phyloP scores from a whole-genome alignment of 2,329 filamentous ascomycete species.

The Aspergillus sp. region DNA sequence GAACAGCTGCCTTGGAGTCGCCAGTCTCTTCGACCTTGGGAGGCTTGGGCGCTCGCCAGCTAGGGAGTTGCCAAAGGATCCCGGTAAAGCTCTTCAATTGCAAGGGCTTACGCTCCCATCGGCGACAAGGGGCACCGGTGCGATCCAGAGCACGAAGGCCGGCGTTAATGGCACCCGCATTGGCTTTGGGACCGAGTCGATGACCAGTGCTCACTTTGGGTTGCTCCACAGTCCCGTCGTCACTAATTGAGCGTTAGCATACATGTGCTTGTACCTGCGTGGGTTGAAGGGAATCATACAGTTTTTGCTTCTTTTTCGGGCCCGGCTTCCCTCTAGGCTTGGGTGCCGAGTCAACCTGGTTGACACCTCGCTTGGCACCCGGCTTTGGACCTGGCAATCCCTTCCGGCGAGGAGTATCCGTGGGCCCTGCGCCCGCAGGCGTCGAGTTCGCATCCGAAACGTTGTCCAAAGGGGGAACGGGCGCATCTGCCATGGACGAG shows the following conservation, averaged over 20 bases:
- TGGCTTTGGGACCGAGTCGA: conserved; percentile 92
- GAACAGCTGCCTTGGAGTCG: conserved; percentile 50
- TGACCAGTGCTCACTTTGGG: conserved; percentile 47
- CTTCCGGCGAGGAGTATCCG: conserved; percentile 62
- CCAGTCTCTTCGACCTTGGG: conserved; percentile 50
- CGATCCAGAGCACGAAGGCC: conserved; percentile 89
- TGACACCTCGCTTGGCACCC: conserved; percentile 52
- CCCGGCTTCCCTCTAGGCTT: conserved; percentile 81
- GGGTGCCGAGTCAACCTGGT: conserved; percentile 54
- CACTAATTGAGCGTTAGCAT: conserved; percentile 28
- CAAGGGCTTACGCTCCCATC: conserved; percentile 79
- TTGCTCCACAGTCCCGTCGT: conserved; percentile 45
- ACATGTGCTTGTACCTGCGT: neutral
- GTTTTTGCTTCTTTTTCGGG: conserved; percentile 89
- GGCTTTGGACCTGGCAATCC: conserved; percentile 63
- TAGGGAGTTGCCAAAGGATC: conserved; percentile 69
- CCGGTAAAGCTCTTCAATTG: conserved; percentile 89
- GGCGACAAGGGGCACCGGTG: conserved; percentile 83
- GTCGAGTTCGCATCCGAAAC: conserved; percentile 36
- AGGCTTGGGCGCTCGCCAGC: conserved; percentile 61
- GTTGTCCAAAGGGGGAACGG: conserved; percentile 32
- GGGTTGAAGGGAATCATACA: conserved; percentile 57
- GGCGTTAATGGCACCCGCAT: conserved; percentile 95
- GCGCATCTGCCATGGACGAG: conserved; percentile 28
- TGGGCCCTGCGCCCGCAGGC: conserved; percentile 33